Conservation (phyloP, 495 filamentous ascomycete species). For the Penicillium dipodomyicola region DNA sequence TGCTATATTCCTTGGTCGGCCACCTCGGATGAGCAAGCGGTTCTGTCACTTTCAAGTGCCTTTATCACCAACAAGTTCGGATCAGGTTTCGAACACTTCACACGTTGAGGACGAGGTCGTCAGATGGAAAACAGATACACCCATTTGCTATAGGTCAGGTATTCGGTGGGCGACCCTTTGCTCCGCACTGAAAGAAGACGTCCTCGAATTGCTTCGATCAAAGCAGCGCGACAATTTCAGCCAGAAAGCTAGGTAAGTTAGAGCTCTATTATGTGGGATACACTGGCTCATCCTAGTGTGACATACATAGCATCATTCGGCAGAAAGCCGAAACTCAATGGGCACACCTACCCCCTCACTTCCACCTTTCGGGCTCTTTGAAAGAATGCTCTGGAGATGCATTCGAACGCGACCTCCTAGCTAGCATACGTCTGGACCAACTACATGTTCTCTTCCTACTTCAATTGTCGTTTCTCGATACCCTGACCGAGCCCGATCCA, state of each 20-base stretch:
- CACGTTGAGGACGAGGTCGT: constrained; percentile 8
- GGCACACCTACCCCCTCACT: constrained; percentile 26
- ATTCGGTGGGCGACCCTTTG: constrained; percentile 41
- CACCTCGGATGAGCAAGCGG: constrained; percentile 41
- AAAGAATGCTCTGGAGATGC: constrained; percentile 26
- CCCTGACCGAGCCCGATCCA: constrained; percentile 32
- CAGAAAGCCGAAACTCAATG: constrained; percentile 27
- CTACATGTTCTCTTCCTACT: constrained; percentile 41
- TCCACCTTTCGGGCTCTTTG: constrained; percentile 26
- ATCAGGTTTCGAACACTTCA: constrained; percentile 9
- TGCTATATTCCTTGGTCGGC: constrained; percentile 43
- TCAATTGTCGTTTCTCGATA: constrained; percentile 29
- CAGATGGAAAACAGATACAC: constrained; percentile 2
- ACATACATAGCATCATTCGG: constrained; percentile 20
- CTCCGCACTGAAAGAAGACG: constrained; percentile 39
- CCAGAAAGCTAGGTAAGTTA: constrained; percentile 22
- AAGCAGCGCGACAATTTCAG: constrained; percentile 22
- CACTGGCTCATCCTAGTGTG: background rate
- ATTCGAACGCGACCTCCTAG: constrained; percentile 37
- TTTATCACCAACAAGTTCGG: constrained; percentile 9
- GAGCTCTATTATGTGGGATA: background rate
- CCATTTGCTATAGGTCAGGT: constrained; percentile 30
- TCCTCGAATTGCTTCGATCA: constrained; percentile 37
- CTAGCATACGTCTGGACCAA: constrained; percentile 37
- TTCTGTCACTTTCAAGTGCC: constrained; percentile 44